Evolutionary conservation across 2,329 filamentous ascomycete genomes (phyloP), one percentile per base, ranked within the genome.

Genomic region (Sporothrix globosa): DNA sequence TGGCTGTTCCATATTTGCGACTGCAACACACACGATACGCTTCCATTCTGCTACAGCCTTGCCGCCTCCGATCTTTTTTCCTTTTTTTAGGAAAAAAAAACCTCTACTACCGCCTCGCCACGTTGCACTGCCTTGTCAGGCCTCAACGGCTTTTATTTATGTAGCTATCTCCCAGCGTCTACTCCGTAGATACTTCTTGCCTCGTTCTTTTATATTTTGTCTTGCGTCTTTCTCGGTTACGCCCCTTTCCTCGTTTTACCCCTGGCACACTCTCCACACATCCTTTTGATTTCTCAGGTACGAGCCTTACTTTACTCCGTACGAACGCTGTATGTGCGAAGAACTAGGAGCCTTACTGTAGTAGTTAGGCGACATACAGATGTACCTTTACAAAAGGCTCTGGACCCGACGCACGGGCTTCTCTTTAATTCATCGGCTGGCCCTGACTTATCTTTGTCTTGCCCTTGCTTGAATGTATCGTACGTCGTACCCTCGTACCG

Each of bases 111-210:
- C 46, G 66, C 39, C 67, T 14, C 67, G 46, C 50, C 50, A 21
- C 14, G 68, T 72, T 70, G 50, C 71, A 72, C 34, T 70, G 71
- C 63, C 63, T 70, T 66, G 68, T 70, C 70, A 65, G 58, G 39
- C 21, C 54, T n/a, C 30, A 9, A n/a, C 9, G 6, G 34, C 13
- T 10, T 14, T 61, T 54, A 24, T 21, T 4, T 52, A 46, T 54
- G 17, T n/a, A 7, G n/a, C 52, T 21, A 11, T 68, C 19, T 60
- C 11, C 34, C 34, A 34, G 7, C 10, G 4, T 60, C 9, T 52
- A 24, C n/a, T 13, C 53, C 21, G 13, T 6, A 11, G 11, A 50
- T 34, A 9, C 24, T 39, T 61, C 44, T 61, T 34, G 30, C 34
- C 50, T 30, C 19, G 48, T 50, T 24, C 17, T 21, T 21, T 34